These are phyloP conservation scores for Lodderomyces orthopsilosis DNA, from an alignment of 1,139 yeast genomes.

Conservation along the genomic window DNA sequence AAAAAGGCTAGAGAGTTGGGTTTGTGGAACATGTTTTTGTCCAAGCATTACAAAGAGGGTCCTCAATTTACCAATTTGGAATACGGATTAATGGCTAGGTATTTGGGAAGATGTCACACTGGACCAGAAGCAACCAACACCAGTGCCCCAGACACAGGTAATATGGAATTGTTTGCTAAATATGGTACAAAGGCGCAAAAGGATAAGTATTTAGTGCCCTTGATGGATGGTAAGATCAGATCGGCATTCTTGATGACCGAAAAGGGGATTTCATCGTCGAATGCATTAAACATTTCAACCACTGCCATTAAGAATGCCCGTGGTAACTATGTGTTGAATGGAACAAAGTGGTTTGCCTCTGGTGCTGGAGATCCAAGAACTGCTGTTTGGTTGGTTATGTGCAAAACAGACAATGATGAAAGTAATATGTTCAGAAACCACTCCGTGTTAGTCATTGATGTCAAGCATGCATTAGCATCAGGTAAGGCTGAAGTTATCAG, in stretches of 20 bases:
- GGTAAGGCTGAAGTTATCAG: slow-evolving; percentile 53
- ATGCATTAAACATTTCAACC: slow-evolving; percentile 62
- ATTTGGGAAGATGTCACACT: slow-evolving; percentile 54
- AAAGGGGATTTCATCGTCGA: slow-evolving; percentile 62
- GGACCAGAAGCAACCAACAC: slow-evolving; percentile 69
- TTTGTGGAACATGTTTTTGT: slow-evolving; percentile 64
- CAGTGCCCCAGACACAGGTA: slow-evolving; percentile 73
- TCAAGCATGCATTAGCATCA: slow-evolving; percentile 48
- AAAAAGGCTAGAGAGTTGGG: slow-evolving; percentile 54
- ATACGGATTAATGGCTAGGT: slow-evolving; percentile 69
- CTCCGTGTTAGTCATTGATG: slow-evolving; percentile 58
- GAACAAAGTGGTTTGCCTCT: slow-evolving; percentile 74
- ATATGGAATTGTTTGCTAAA: slow-evolving; percentile 66
- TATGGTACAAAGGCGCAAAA: slow-evolving; percentile 57
- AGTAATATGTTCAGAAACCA: slow-evolving; percentile 50
- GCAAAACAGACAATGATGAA: slow-evolving; percentile 47
- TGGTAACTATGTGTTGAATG: slow-evolving; percentile 58
- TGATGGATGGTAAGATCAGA: slow-evolving; percentile 57
- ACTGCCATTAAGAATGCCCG: slow-evolving; percentile 41
- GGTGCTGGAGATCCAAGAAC: slow-evolving; percentile 75
- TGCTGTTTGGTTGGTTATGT: slow-evolving; percentile 64
- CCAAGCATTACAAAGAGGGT: slow-evolving; percentile 56
- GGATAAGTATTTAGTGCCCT: slow-evolving; percentile 52
- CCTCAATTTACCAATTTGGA: slow-evolving; percentile 66
- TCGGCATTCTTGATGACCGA: slow-evolving; percentile 76